Conservation (phyloP, 2,329 filamentous ascomycete species). For the Penicillium sp. region DNA sequence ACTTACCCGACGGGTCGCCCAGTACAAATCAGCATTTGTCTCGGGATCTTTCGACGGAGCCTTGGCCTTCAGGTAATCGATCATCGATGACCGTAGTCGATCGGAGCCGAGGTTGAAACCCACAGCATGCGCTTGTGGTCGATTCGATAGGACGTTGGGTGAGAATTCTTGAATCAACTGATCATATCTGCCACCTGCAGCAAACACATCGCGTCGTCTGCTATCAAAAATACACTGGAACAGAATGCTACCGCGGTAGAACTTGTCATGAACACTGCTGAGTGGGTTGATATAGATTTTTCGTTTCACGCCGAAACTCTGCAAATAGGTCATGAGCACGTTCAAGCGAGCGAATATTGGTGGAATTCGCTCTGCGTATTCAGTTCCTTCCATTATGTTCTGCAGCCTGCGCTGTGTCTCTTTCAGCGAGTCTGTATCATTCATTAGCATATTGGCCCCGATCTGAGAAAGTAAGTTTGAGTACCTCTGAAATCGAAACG, state of each 20-base stretch:
- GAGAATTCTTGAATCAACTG: constrained; percentile 79
- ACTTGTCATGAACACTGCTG: constrained; percentile 84
- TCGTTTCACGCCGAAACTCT: constrained; percentile 68
- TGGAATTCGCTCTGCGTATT: constrained; percentile 50
- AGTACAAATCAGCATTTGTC: constrained; percentile 59
- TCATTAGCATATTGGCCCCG: constrained; percentile 47
- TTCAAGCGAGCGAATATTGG: constrained; percentile 72
- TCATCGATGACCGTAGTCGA: constrained; percentile 64
- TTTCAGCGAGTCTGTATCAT: constrained; percentile 64
- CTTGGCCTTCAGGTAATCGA: constrained; percentile 50
- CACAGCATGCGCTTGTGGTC: constrained; percentile 73
- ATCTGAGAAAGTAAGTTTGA: constrained; percentile 39
- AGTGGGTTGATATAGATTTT: constrained; percentile 84
- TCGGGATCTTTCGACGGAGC: constrained; percentile 67
- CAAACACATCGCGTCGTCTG: constrained; percentile 75
- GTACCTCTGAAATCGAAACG: constrained; percentile 84
- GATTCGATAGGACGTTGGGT: constrained; percentile 62
- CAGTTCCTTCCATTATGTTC: constrained; percentile 53
- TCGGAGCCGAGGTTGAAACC: constrained; percentile 93
- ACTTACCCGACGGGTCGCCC: constrained; percentile 62
- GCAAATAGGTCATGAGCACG: constrained; percentile 72
- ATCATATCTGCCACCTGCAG: constrained; percentile 91
- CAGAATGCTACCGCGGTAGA: constrained; percentile 79
- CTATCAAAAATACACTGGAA: constrained; percentile 93
- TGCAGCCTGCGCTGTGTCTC: constrained; percentile 66